Conservation (phyloP, 2,329 filamentous ascomycete genomes). For the Mycosphaerelloides madeirae region DNA sequence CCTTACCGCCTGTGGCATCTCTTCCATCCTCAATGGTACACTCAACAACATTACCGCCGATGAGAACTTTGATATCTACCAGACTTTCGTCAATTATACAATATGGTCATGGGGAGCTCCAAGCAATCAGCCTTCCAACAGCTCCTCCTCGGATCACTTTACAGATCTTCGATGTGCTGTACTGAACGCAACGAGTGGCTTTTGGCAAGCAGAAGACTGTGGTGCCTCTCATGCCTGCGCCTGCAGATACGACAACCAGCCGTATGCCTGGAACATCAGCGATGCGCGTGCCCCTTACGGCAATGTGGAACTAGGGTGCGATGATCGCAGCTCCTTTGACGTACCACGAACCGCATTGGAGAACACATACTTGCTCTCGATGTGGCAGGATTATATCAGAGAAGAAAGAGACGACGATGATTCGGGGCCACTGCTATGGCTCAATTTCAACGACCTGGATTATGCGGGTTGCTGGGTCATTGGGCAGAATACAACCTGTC, state of each 20-base stretch:
- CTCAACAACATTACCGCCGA: slow-evolving; percentile 50
- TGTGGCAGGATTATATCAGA: slow-evolving; percentile 20
- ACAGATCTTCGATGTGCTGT: slow-evolving; percentile 50
- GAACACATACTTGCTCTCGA: slow-evolving; percentile 52
- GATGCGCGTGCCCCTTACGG: slow-evolving; percentile 34
- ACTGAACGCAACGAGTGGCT: slow-evolving; percentile 48
- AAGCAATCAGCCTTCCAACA: slow-evolving; percentile 49
- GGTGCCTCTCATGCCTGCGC: slow-evolving; percentile 47
- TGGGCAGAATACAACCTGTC: slow-evolving; percentile 54
- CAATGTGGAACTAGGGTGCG: slow-evolving; percentile 45
- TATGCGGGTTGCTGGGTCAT: slow-evolving; percentile 57
- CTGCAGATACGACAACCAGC: slow-evolving; percentile 51
- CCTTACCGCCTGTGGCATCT: slow-evolving; percentile 56
- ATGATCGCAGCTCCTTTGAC: slow-evolving; percentile 46
- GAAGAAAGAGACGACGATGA: slow-evolving; percentile 24
- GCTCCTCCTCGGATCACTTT: slow-evolving; percentile 29
- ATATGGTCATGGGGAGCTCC: slow-evolving; percentile 57
- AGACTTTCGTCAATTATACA: slow-evolving; percentile 46
- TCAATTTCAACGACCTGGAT: slow-evolving; percentile 59
- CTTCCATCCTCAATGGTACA: slow-evolving; percentile 54
- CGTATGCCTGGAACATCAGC: slow-evolving; percentile 56
- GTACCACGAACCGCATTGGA: slow-evolving; percentile 60
- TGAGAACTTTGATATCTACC: slow-evolving; percentile 45
- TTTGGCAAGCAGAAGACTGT: slow-evolving; percentile 57
- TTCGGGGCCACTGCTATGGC: slow-evolving; percentile 40